Percentiles rank a stretch among this genome's conserved stretches.
Evolutionary conservation across 441 rosid species (phyloP).

Genomic region (Euphorbia celastroides): DNA sequence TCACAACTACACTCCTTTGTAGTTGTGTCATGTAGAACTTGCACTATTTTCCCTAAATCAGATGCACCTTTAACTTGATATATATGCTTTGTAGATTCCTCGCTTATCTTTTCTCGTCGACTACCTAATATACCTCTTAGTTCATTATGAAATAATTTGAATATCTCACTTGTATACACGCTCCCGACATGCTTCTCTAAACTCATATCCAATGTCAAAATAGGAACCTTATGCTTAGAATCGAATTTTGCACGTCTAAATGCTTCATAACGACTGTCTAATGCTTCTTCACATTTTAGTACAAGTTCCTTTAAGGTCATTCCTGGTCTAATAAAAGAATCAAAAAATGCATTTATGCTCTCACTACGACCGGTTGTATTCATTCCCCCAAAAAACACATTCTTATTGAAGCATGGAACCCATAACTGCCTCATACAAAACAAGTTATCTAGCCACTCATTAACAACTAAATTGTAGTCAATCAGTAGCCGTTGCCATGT

Average conservation of each 20-base stretch:
- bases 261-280: neutral
- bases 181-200: neutral
- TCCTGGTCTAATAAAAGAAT: neutral
- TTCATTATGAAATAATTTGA: neutral
- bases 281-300: neutral
- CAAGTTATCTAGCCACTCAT: no score
- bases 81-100: neutral
- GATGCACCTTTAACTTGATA: neutral
- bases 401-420: no score
- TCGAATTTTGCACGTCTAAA: neutral
- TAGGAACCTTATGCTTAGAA: neutral
- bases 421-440: no score
- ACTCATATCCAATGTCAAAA: neutral
- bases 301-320: neutral
- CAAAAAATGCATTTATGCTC: neutral
- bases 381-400: neutral
- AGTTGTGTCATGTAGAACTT: neutral
- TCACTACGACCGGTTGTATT: neutral
- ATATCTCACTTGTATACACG: no score
- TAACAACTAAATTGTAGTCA: no score
- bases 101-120: neutral
- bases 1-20: neutral
- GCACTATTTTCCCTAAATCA: neutral
- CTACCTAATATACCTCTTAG: no score
- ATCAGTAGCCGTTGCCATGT: no score